Base-by-base conservation (phyloP, 2,329 filamentous ascomycete species). In the Fusarium acutatum region DNA sequence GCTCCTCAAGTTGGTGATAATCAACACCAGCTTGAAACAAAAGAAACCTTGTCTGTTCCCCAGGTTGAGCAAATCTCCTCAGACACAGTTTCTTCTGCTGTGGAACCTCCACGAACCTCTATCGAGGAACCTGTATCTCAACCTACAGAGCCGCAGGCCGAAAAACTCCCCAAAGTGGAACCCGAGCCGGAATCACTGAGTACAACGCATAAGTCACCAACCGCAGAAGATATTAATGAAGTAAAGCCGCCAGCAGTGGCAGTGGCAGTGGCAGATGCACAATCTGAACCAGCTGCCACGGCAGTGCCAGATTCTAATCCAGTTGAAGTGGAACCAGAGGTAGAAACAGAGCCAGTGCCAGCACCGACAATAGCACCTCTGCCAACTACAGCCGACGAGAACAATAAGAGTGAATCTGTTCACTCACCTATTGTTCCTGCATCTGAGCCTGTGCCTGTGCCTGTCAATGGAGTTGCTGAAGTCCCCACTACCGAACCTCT, bases 101-200 rank as follows among this genome's bases (percentile, higher is more conserved):
- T 63, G 44, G 64, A 76, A 66, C 62, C 68, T 71, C 54, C 61
- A 65, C 57, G 66, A 53, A 53, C 61, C 66, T 69, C 60, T 65
- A 53, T 62, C 41, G 64, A 75, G 61, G 61, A 71, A 56, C 44
- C 54, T 50, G 59, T 67, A 58, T 60, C 64, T 53, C 61, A 71
- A 22, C 52, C 73, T 73, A 59, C 72, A 64, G 73, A 74, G 62
- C 71, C 67, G 46, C 74, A 67, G 32, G 40, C 58, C 56, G 49
- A 69, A 57, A 47, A 69, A 58, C 61, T 72, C 64, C 60, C 71
- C 35, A 76, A 76, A 62, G 60, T 71, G 73, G 64, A 78, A 67
- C 67, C 74, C 34, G 64, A 64, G 30, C 52, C 49, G 10, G 64
- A 75, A 50, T 53, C 35, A 59, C 60, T 59, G 38, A 47, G 62